Evolutionary conservation across 768 basidiomycete genomes (phyloP).

Genomic region (Thelephora ganbajun): DNA sequence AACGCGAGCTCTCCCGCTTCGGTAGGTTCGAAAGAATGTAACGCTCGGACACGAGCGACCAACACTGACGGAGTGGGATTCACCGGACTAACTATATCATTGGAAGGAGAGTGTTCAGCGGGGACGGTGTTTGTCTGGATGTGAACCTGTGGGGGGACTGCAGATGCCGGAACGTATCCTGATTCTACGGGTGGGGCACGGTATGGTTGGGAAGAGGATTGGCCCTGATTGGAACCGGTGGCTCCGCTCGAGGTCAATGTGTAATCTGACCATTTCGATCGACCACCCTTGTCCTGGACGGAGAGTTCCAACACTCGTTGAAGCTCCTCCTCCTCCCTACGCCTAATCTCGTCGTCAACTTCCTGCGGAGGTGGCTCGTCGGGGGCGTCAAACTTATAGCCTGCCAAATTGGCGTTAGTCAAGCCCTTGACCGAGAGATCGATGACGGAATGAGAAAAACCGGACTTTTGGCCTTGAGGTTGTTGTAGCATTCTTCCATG

Average conservation of each 20-base stretch:
- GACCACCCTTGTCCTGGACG: conserved; percentile 83
- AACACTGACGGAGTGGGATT: conserved; percentile 15
- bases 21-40: conserved; percentile 80
- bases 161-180: conserved; percentile 41
- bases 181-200: conserved; percentile 16
- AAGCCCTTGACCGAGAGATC: background rate
- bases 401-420: conserved; percentile 20
- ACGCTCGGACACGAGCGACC: conserved; percentile 73
- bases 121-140: background rate
- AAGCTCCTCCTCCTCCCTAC: conserved; percentile 89
- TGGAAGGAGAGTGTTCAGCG: background rate
- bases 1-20: conserved; percentile 87
- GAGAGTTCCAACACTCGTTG: conserved; percentile 87
- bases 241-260: conserved; percentile 24
- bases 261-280: conserved; percentile 38
- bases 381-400: conserved; percentile 54
- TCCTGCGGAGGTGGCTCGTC: conserved; percentile 52
- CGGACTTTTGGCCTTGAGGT: conserved; percentile 71
- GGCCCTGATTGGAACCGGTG: conserved; percentile 17
- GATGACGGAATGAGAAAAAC: background rate
- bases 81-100: conserved; percentile 6
- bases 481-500: conserved; percentile 83
- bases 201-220: conserved; percentile 7
- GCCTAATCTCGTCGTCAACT: conserved; percentile 66
- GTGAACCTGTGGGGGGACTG: conserved; percentile 22